Percentiles rank a stretch among this genome's conserved stretches.
These are phyloP conservation scores for Venturia carpophila DNA, from an alignment of 2,329 filamentous ascomycete genomes.

Conservation along the genomic window DNA sequence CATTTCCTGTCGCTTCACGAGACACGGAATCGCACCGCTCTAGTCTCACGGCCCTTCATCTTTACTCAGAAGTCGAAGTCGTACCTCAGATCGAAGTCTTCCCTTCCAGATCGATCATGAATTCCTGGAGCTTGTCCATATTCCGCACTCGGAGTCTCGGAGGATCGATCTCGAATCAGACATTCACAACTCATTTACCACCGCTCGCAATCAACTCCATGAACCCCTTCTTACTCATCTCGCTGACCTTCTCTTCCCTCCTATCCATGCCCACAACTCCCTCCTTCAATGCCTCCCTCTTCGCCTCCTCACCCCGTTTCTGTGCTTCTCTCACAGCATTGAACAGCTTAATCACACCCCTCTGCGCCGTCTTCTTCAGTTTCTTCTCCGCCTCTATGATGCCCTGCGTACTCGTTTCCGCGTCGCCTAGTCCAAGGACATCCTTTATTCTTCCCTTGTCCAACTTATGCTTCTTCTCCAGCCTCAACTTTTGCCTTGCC, in stretches of 20 bases:
- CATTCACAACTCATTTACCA: conserved; percentile 31
- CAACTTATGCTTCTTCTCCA: conserved; percentile 68
- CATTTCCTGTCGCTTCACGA: too few relatives aligned
- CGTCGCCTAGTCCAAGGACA: conserved; percentile 60
- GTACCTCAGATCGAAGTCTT: background rate
- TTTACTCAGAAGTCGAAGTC: background rate
- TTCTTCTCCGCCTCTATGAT: conserved; percentile 65
- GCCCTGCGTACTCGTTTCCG: conserved; percentile 39
- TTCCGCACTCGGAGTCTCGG: background rate
- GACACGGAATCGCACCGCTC: background rate
- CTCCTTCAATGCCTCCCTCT: conserved; percentile 58
- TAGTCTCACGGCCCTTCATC: background rate
- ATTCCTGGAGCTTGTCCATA: background rate
- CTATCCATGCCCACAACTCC: conserved; percentile 71
- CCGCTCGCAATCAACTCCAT: conserved; percentile 71
- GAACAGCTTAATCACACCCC: conserved; percentile 92
- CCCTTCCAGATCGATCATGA: background rate
- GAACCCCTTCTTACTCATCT: conserved; percentile 97
- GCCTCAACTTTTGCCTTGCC: conserved; percentile 68
- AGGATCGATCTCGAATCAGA: background rate
- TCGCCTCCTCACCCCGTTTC: conserved; percentile 74
- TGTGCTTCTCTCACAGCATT: conserved; percentile 91
- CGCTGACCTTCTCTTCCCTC: conserved; percentile 80
- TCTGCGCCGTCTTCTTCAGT: conserved; percentile 78
- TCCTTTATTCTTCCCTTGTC: conserved; percentile 87